phyloP scores from a whole-genome alignment of 148 eudicot species.

The Spergularia marina region DNA sequence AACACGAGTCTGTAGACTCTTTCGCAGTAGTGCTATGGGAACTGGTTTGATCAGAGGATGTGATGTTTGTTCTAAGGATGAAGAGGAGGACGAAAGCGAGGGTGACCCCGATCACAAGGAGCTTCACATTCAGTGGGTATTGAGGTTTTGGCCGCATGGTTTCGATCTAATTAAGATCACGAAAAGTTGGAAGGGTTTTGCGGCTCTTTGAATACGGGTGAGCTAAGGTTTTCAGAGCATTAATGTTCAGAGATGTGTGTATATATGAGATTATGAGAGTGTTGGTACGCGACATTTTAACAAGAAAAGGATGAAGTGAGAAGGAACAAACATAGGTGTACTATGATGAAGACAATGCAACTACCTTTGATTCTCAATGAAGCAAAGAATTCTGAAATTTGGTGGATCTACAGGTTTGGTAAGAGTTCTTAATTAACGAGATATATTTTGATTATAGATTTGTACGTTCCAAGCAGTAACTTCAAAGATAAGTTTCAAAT shows the following conservation, averaged over 20 bases:
- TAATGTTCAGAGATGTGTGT: slow-evolving; percentile 3
- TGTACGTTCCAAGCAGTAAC: slow-evolving; percentile 11
- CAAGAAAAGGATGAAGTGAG: background rate
- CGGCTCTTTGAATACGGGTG: background rate
- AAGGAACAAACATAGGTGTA: slow-evolving; percentile 15
- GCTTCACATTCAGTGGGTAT: slow-evolving; percentile 39
- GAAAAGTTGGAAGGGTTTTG: background rate
- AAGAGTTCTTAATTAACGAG: background rate
- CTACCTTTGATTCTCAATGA: slow-evolving; percentile 30
- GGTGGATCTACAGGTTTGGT: slow-evolving; percentile 30
- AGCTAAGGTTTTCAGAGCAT: background rate
- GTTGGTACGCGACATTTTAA: background rate
- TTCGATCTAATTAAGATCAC: background rate
- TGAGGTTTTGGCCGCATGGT: slow-evolving; percentile 45
- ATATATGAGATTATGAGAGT: background rate
- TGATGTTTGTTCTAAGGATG: slow-evolving; percentile 31
- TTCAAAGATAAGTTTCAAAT: slow-evolving; percentile 13
- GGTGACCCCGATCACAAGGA: slow-evolving; percentile 34
- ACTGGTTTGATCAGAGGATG: slow-evolving; percentile 25
- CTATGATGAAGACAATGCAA: slow-evolving; percentile 30
- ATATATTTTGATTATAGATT: slow-evolving; percentile 2
- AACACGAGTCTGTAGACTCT: slow-evolving; percentile 14
- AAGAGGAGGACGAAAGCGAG: slow-evolving; percentile 42
- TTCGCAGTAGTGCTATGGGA: background rate
- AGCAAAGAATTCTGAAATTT: slow-evolving; percentile 28